Conservation (phyloP, 2,329 filamentous ascomycete species). For the Aureobasidium lini region DNA sequence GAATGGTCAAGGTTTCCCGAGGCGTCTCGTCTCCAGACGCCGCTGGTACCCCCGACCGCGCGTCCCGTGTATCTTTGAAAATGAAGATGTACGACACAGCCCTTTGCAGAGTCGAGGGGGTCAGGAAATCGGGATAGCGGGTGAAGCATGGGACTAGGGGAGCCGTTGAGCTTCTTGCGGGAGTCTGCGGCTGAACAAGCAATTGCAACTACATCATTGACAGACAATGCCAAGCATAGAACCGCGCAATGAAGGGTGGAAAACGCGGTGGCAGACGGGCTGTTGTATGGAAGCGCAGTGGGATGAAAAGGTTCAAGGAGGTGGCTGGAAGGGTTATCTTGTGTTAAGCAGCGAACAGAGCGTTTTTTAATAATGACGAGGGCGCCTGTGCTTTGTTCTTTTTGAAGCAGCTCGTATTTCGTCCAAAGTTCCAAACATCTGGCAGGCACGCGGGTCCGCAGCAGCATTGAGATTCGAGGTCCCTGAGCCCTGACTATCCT, state of each 20-base stretch:
- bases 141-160: neutral
- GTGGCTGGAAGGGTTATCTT: neutral
- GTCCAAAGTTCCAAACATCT: neutral
- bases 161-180: neutral
- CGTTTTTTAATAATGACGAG: neutral
- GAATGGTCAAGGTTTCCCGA: neutral
- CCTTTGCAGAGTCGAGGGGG: neutral
- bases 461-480: neutral
- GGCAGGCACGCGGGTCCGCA: slow-evolving; percentile 4
- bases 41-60: neutral
- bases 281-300: neutral
- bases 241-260: slow-evolving; percentile 1
- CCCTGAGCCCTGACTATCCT: neutral
- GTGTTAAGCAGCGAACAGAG: neutral
- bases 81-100: neutral
- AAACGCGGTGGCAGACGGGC: neutral
- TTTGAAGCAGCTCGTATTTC: neutral
- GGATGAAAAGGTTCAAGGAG: neutral
- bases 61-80: neutral
- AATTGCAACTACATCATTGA: slow-evolving; percentile 1
- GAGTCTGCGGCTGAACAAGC: slow-evolving; percentile 3
- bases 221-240: neutral
- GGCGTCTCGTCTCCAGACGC: neutral
- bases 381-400: neutral
- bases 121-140: neutral